Evolutionary conservation across 352 stramenopile genomes (phyloP), one percentile per base, ranked within the genome.

Genomic region (Pythium myriotylum): DNA sequence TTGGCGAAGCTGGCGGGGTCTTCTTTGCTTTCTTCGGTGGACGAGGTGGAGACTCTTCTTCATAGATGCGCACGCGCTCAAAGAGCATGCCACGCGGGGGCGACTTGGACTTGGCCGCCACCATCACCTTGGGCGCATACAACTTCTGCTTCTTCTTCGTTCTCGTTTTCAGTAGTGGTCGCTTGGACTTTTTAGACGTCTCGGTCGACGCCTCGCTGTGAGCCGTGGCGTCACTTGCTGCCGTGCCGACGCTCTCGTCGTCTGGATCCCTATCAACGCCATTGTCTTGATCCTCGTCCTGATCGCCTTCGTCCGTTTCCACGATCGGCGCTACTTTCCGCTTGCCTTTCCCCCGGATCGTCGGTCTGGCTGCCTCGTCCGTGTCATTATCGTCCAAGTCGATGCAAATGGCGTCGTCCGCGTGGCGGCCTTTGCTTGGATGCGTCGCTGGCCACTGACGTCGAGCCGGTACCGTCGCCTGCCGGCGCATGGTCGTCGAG

Each of bases 401-500:
- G 16, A 67, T 24, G n/a, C 23, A 41, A 50, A 67, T 67, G 16
- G 59, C 50, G 35, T 67, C 59, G 1, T 2, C 52, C 0, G 33
- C 43, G 20, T 61, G 47, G 23, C 16, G 42, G 14, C 59, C 59
- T 13, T 60, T 60, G 13, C 13, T 24, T 1, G n/a, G 37, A 22
- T 52, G 37, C 23, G 46, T 43, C 6, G 26, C 24, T 12, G 56
- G 41, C 56, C 37, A 49, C 24, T 39, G 24, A 2, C 40, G 48
- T 4, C 14, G 56, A 39, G 33, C 16, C 16, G 42, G 26, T 0
- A 33, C 53, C 35, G 26, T 37, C 16, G 23, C 20, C 17, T 16
- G 8, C 37, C 33, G 42, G 7, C 27, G 40, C 26, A 43, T 43
- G 12, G n/a, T n/a, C n/a, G n/a, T n/a, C n/a, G n/a, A n/a, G n/a